A percentile compares a stretch with the other conserved stretches of the same genome.
Evolutionary conservation across 345 rosid species (phyloP).

Genomic region (Rhodamnia argentea): DNA sequence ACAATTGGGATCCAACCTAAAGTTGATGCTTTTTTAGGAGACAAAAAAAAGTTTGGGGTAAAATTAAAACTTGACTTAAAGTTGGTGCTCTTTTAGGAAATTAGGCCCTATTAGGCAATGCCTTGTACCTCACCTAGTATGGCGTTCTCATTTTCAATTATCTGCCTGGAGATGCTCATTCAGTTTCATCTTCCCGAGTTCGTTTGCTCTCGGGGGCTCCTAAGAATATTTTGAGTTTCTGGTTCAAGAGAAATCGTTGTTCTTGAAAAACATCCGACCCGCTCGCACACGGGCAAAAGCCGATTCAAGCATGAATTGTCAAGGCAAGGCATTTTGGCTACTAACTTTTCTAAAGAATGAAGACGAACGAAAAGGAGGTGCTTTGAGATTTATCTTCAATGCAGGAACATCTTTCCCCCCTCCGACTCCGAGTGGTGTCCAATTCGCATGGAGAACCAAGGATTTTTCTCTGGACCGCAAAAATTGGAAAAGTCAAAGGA

Average conservation of each 20-base stretch:
- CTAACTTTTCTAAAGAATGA: neutral
- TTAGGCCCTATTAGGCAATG: neutral
- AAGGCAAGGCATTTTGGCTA: neutral
- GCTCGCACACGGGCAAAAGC: neutral
- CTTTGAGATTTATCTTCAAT: neutral
- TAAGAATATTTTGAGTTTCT: neutral
- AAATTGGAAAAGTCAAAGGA: neutral
- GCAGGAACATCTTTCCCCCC: neutral
- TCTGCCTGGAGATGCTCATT: neutral
- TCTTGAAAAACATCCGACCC: neutral
- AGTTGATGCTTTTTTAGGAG: no score
- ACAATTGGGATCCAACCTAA: no score
- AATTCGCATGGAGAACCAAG: neutral
- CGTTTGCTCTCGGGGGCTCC: neutral
- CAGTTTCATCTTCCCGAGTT: neutral
- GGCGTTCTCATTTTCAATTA: neutral
- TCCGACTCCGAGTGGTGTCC: neutral
- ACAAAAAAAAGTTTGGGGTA: no score
- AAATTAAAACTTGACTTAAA: no score
- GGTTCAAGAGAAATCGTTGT: neutral
- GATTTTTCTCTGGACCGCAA: neutral
- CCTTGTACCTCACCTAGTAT: neutral
- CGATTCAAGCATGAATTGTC: neutral
- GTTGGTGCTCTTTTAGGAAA: no score
- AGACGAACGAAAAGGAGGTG: neutral